Conservation (phyloP, 2,329 filamentous ascomycete genomes). For the Niveomyces coronatus region DNA sequence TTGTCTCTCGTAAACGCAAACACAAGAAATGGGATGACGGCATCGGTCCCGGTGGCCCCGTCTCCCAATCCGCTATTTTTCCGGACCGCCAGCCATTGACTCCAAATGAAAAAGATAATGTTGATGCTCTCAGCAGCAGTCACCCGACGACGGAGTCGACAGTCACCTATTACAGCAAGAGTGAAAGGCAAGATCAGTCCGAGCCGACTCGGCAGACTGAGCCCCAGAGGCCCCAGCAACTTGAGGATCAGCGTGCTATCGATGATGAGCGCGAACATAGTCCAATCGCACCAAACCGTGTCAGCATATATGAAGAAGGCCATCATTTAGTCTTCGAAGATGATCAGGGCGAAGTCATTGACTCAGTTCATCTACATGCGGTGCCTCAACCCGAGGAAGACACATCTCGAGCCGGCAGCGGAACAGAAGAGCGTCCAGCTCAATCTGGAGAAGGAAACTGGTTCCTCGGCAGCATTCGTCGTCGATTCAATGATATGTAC, state of each 20-base stretch:
- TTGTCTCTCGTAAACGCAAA: slow-evolving; percentile 50
- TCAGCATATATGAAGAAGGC: slow-evolving; percentile 76
- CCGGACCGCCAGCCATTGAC: slow-evolving; percentile 40
- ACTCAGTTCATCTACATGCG: slow-evolving; percentile 29
- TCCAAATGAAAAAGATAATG: slow-evolving; percentile 19
- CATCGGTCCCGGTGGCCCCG: slow-evolving; percentile 74
- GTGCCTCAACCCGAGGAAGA: slow-evolving; percentile 10
- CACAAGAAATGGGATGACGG: slow-evolving; percentile 59
- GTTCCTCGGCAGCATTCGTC: slow-evolving; percentile 34
- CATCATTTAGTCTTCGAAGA: slow-evolving; percentile 73
- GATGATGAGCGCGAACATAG: slow-evolving; percentile 15
- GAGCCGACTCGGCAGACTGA: neutral
- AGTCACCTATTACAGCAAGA: slow-evolving; percentile 22
- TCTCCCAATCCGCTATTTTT: slow-evolving; percentile 81
- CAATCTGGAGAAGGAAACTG: slow-evolving; percentile 15
- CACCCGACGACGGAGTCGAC: slow-evolving; percentile 25
- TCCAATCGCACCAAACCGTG: slow-evolving; percentile 15
- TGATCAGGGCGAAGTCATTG: slow-evolving; percentile 74
- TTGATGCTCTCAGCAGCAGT: slow-evolving; percentile 18
- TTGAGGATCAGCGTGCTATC: slow-evolving; percentile 4
- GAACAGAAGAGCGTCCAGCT: neutral
- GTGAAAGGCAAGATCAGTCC: slow-evolving; percentile 12
- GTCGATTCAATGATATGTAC: slow-evolving; percentile 40
- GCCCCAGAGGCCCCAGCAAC: slow-evolving; percentile 13
- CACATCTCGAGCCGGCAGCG: slow-evolving; percentile 11